Evolutionary conservation across 257 asterid species (phyloP).

Genomic region (Cinchona pubescens): DNA sequence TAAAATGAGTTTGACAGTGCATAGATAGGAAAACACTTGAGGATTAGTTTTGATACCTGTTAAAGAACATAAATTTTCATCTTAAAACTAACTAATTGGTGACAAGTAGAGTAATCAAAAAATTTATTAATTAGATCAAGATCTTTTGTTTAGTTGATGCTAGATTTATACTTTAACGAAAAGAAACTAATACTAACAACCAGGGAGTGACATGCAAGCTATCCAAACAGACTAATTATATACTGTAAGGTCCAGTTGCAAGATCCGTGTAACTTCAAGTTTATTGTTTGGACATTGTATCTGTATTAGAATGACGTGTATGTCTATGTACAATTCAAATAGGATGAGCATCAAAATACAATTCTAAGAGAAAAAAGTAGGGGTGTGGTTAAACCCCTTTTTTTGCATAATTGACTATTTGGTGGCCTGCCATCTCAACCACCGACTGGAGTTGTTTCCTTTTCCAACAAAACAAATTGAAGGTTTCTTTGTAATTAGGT

Average conservation of each 20-base stretch:
- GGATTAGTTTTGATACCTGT: too few species aligned
- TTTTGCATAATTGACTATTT: conserved; percentile 18
- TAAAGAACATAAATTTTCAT: too few species aligned
- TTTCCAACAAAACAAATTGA: conserved; percentile 15
- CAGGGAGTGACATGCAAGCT: too few species aligned
- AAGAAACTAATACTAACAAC: too few species aligned
- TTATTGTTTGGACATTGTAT: neutral
- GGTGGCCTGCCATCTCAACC: conserved; percentile 25
- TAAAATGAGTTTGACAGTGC: too few species aligned
- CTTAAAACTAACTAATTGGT: too few species aligned
- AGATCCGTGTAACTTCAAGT: neutral
- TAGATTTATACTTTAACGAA: too few species aligned
- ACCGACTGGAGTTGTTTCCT: conserved; percentile 15
- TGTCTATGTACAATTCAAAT: neutral
- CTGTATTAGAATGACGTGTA: conserved; percentile 10
- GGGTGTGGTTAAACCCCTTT: conserved; percentile 10
- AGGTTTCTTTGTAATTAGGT: neutral
- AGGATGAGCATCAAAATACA: neutral
- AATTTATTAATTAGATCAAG: too few species aligned
- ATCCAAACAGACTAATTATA: too few species aligned
- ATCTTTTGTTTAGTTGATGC: too few species aligned
- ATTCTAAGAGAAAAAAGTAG: neutral
- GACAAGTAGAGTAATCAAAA: too few species aligned
- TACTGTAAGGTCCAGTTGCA: neutral
- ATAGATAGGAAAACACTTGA: too few species aligned